These are phyloP conservation scores for Leptoxyphium fumago DNA, from an alignment of 2,329 filamentous ascomycete species.

Conservation along the genomic window DNA sequence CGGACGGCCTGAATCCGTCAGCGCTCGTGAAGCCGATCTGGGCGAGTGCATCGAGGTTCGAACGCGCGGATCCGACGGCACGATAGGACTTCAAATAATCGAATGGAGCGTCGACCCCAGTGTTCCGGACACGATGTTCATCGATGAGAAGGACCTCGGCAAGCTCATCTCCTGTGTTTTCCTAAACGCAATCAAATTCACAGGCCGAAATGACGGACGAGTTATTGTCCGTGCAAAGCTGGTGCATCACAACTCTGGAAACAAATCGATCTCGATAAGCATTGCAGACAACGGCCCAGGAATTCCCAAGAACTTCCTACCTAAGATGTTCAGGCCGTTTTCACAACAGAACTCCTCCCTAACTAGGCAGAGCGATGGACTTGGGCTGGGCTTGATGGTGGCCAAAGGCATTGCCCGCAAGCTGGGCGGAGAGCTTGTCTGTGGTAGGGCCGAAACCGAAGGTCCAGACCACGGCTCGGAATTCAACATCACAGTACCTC, in stretches of 20 bases:
- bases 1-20: slow-evolving; percentile 37
- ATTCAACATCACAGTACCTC: slow-evolving; percentile 52
- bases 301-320: slow-evolving; percentile 51
- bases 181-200: slow-evolving; percentile 57
- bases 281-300: slow-evolving; percentile 54
- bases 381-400: slow-evolving; percentile 56
- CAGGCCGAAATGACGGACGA: slow-evolving; percentile 39
- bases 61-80: slow-evolving; percentile 29
- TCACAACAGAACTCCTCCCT: slow-evolving; percentile 54
- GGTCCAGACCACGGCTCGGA: slow-evolving; percentile 49
- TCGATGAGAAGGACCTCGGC: slow-evolving; percentile 48
- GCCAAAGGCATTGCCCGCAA: slow-evolving; percentile 56
- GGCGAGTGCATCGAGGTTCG: slow-evolving; percentile 37
- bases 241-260: slow-evolving; percentile 25
- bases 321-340: slow-evolving; percentile 55
- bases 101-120: slow-evolving; percentile 35
- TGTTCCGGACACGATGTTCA: slow-evolving; percentile 39
- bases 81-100: slow-evolving; percentile 31
- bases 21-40: slow-evolving; percentile 29
- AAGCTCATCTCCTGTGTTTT: slow-evolving; percentile 51
- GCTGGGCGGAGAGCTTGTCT: slow-evolving; percentile 52
- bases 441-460: slow-evolving; percentile 46
- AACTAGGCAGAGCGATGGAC: slow-evolving; percentile 51
- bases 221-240: slow-evolving; percentile 43
- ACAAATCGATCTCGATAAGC: slow-evolving; percentile 43